Evolutionary conservation across 805 yeast species (phyloP).

Genomic region (Yamadazyma phyllophila): DNA sequence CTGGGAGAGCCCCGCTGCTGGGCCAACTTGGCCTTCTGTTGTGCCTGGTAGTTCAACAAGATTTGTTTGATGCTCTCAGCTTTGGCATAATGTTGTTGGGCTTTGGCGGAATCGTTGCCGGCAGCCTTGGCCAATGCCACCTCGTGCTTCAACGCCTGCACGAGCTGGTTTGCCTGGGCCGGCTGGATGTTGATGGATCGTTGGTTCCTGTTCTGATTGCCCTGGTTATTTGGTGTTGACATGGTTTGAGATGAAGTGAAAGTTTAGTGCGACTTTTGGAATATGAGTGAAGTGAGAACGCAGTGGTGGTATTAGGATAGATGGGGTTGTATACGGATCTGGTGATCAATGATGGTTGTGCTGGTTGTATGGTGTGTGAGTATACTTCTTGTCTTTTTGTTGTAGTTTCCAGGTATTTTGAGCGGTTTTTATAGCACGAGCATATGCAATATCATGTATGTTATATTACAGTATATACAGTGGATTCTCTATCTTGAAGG

Average conservation of each 20-base stretch:
- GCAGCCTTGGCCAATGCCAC: slow-evolving; percentile 61
- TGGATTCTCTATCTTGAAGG: too few relatives aligned
- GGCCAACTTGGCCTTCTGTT: slow-evolving; percentile 30
- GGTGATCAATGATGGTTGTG: too few relatives aligned
- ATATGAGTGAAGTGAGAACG: neutral
- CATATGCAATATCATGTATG: too few relatives aligned
- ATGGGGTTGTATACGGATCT: too few relatives aligned
- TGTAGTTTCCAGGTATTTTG: too few relatives aligned
- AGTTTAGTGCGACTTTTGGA: neutral
- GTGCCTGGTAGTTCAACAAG: slow-evolving; percentile 53
- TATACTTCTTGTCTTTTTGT: too few relatives aligned
- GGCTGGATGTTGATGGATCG: slow-evolving; percentile 35
- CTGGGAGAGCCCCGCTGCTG: slow-evolving; percentile 1
- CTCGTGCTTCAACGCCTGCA: slow-evolving; percentile 57
- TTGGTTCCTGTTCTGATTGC: neutral
- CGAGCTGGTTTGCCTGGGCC: slow-evolving; percentile 55
- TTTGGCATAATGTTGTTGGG: slow-evolving; percentile 58
- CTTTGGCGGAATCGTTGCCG: slow-evolving; percentile 58
- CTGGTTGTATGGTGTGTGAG: too few relatives aligned
- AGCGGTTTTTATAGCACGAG: too few relatives aligned
- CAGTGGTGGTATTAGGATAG: neutral
- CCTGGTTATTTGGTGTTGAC: slow-evolving; percentile 6
- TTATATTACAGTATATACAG: slow-evolving; percentile 40
- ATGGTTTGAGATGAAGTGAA: neutral
- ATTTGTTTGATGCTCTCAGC: slow-evolving; percentile 65